Base-by-base conservation (phyloP, 495 filamentous ascomycete species). In the Hypoxylon lienhwacheense region DNA sequence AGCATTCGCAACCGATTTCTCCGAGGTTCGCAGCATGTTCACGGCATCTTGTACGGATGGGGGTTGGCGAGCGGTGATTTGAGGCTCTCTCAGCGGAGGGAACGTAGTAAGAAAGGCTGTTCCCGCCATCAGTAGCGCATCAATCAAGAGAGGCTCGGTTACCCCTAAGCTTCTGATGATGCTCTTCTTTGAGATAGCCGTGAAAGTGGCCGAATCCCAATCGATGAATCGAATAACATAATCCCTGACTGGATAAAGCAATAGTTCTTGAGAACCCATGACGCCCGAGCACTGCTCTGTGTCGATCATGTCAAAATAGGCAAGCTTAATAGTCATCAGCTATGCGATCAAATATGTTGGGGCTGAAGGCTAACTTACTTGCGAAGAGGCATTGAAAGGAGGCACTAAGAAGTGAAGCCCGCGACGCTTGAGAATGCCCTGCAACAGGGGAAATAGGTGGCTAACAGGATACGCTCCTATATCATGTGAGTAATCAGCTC, bases 351-450 rank as follows among this genome's bases (percentile, higher is more conserved):
- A 17, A 26, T 10, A 6, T 15, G 2, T n/a, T n/a, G 8, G 17
- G 16, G 22, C 35, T 15, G 39, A 10, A 39, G 22, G 33, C 20
- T 55, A 55, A 49, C 71, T 56, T 72, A 95, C 90, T 81, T 97
- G 92, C 40, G 90, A 88, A 53, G 87, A 85, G 34, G 92, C 89
- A 63, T 85, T 88, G 70, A 91, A 97, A 2, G 93, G 95, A 10
- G 95, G 87, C 41, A 96, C 88, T 41, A 89, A 80, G 66, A 91
- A 96, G 28, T 88, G 78, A 32, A 96, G 74, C 3, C 78, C 78
- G 48, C 84, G 78, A 46, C 87, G 77, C 47, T 77, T 71, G 24
- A 97, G 77, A 24, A 90, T 83, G 29, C 78, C 73, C 68, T 92
- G 89, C 12, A 99, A 72, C 47, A 87, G 82, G 22, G 80, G 82